Base-by-base conservation (phyloP, 495 filamentous ascomycete species). In the Penicillium samsonianum region DNA sequence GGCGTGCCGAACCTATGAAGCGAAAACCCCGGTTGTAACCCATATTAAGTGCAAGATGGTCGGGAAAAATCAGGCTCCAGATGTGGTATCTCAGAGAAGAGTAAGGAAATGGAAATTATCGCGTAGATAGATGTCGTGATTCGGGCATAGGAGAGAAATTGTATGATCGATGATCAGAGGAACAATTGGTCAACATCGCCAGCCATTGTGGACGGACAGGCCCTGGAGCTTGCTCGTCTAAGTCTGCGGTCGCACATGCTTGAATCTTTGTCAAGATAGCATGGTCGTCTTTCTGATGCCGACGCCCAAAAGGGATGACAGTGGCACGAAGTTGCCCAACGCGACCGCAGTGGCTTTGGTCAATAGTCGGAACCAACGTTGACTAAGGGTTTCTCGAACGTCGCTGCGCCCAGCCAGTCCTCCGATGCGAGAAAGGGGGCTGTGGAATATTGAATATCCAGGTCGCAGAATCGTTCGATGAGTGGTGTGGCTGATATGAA, bases 1-100 rank as follows among this genome's bases (percentile, higher is more conserved):
- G 66, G 63, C 66, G 55, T 64, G 55, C 55, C 60, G 42, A 54
- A 49, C 51, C 54, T 50, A 64, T 57, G 53, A 65, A 64, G 61
- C 53, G 28, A 65, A 37, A 50, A 31, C 12, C 35, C 46, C 31
- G 35, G 12, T 45, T 26, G 9, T 55, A 31, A 25, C 37, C 51
- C 51, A 31, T 47, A 43, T 55, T 48, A 52, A 49, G 33, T 33
- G 51, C 40, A 59, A 54, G 40, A 54, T 25, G 41, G 33, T 40
- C 23, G 14, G 35, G 48, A 46, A 42, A 47, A 48, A 33, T 49
- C 41, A 55, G 44, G 44, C 53, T 48, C 45, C 50, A 41, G 33
- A 26, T 43, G 30, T 50, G 38, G 23, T 50, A 51, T 60, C 53
- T 30, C 50, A 33, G 55, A 55, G 33, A 25, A 55, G 33, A 25